Evolutionary conservation across 805 yeast species (phyloP), one percentile per base, ranked within the genome.

Genomic region (Naumovozyma baii): DNA sequence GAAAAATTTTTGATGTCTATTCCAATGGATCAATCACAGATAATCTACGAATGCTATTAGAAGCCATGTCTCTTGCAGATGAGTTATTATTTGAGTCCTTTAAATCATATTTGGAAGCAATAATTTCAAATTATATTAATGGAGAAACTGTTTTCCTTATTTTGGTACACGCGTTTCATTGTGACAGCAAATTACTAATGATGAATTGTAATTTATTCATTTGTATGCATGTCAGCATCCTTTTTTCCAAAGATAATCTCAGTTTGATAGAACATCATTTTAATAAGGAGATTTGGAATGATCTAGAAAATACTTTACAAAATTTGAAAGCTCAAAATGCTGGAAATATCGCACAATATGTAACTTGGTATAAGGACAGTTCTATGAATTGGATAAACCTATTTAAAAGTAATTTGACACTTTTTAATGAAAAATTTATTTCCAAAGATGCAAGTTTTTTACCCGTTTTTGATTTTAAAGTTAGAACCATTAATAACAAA

Each of bases 131-230:
- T 43, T 72, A 73, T 33, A 70, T 80, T 15, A 59, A 56, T 17
- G 60, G 76, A 9, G 83, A 80, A 15, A 83, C 82, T 49, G 84
- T 80, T 1, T 61, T 75, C 10, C 42, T 69, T 0, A 52, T 86
- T 12, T 51, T 83, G 12, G 61, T 69, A 10, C 78, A 78, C 50
- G 70, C 94, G 0, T 69, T 69, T 34, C 49, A 61, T 15, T 61
- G 70, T 35, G 58, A 69, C 16, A 82, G 86, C 5, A 55, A 60
- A 10, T 73, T 78, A 46, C 57, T 87, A 29, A 67, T 76, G 43
- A 67, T 69, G 37, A 72, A 74, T 39, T 75, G 94, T 52, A 62
- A 79, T 18, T 78, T 85, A 79, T 82, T 73, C 48, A 66, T 84
- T 10, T 76, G 73, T 47, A 69, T 73, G 46, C 84, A 85, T 54